phyloP scores from a whole-genome alignment of 1,139 yeast genomes.

The Pichia inconspicua region DNA sequence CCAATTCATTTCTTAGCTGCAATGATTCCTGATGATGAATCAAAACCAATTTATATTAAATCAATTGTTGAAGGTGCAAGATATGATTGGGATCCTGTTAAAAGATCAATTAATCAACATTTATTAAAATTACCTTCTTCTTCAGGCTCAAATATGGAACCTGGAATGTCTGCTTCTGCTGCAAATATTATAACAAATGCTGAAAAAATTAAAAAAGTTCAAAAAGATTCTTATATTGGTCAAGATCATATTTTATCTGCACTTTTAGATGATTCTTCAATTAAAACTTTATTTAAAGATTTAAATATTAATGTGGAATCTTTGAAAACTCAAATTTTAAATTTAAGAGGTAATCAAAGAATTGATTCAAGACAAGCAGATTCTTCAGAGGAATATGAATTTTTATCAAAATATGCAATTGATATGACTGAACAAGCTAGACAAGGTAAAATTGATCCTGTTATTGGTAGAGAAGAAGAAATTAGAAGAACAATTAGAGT shows the following conservation, averaged over 20 bases:
- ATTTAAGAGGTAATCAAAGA: conserved; percentile 82
- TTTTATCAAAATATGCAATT: conserved; percentile 78
- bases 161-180: conserved; percentile 26
- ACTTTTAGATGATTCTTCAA: conserved; percentile 65
- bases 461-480: conserved; percentile 97
- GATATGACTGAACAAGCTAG: conserved; percentile 90
- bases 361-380: conserved; percentile 95
- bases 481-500: conserved; percentile 92
- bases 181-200: conserved; percentile 26
- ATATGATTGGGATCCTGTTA: conserved; percentile 77
- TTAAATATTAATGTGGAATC: conserved; percentile 61
- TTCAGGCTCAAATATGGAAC: conserved; percentile 51
- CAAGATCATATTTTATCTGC: conserved; percentile 92
- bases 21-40: conserved; percentile 59
- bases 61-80: conserved; percentile 84
- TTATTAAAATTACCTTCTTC: conserved; percentile 83
- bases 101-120: conserved; percentile 70
- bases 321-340: conserved; percentile 71
- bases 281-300: conserved; percentile 70
- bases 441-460: conserved; percentile 94
- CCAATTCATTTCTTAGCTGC: conserved; percentile 92
- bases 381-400: conserved; percentile 76
- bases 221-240: conserved; percentile 85
- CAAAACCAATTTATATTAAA: conserved; percentile 58
- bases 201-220: conserved; percentile 69